Evolutionary conservation across 176 grass and related monocot genomes (phyloP), one percentile per base, ranked within the genome.

Genomic region (Eremochloa ophiuroides): DNA sequence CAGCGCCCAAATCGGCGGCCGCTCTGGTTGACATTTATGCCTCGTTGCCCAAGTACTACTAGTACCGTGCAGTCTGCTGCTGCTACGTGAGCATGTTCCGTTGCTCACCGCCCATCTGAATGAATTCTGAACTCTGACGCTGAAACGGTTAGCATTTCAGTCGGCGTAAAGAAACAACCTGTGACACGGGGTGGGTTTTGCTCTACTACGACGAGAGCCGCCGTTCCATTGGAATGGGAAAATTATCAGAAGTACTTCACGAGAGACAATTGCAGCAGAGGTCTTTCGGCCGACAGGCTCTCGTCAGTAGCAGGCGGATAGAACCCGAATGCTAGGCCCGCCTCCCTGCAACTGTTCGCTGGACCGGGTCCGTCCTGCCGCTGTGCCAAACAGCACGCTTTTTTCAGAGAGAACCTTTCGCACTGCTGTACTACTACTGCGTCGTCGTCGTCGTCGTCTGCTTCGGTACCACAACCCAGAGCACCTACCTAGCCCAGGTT

Each of bases 401-500:
- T 80, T 80, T 86, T 31, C 76, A 65, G 43, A 41, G 35, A 68
- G 79, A 58, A 26, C 69, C 84, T 86, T 86, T 81, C 35, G 46
- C 64, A 8, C 53, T 23, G 47, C 35, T 44, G 47, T 25, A 56
- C 75, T n/a, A n/a, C n/a, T 35, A 35, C 41, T 75, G 76, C 76
- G 65, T 30, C 42, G 13, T 34, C 60, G n/a, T n/a, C n/a, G n/a
- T n/a, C n/a, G n/a, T n/a, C 59, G 48, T 7, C 6, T 58, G 18
- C 69, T n/a, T 12, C 69, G 48, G 60, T n/a, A 20, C 62, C 73
- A 29, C 11, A 10, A 14, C 25, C 51, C 53, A 29, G 8, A 20
- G 9, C 6, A 58, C 53, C 55, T 20, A 2, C 31, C 75, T 20
- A 26, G 46, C 47, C 31, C 16, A 46, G 18, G 53, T 33, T 77